These are phyloP conservation scores for Saprolegnia parasitica DNA, from an alignment of 352 stramenopile species.

Conservation along the genomic window DNA sequence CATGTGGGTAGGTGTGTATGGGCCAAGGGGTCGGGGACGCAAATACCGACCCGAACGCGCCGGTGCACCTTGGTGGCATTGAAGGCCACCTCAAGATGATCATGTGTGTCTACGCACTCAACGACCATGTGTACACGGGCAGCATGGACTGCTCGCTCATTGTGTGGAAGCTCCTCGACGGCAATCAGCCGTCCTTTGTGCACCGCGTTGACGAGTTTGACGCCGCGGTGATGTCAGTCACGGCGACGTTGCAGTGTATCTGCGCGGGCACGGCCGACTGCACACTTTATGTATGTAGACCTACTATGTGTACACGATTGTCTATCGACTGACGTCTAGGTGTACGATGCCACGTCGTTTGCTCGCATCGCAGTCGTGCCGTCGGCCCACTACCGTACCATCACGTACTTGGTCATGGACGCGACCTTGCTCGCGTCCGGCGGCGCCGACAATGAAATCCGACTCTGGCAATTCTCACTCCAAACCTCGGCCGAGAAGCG, in stretches of 20 bases:
- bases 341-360: constrained; percentile 49
- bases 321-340: neutral
- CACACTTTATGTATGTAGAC: constrained; percentile 42
- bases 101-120: constrained; percentile 55
- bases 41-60: constrained; percentile 33
- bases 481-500: constrained; percentile 16
- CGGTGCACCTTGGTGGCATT: constrained; percentile 47
- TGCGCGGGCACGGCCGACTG: constrained; percentile 62
- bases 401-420: constrained; percentile 46
- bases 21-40: constrained; percentile 58
- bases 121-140: constrained; percentile 61
- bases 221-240: constrained; percentile 60
- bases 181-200: constrained; percentile 41
- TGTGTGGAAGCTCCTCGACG: constrained; percentile 60
- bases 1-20: constrained; percentile 38
- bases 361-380: constrained; percentile 48
- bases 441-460: constrained; percentile 54
- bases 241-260: constrained; percentile 49
- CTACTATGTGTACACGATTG: neutral
- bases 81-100: constrained; percentile 65
- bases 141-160: constrained; percentile 56
- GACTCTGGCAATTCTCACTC: constrained; percentile 52
- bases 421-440: constrained; percentile 49
- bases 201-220: constrained; percentile 66
- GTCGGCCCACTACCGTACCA: constrained; percentile 45